phyloP scores from a whole-genome alignment of 1,284 basidiomycete genomes.

The Paramarasmius palmivorus region DNA sequence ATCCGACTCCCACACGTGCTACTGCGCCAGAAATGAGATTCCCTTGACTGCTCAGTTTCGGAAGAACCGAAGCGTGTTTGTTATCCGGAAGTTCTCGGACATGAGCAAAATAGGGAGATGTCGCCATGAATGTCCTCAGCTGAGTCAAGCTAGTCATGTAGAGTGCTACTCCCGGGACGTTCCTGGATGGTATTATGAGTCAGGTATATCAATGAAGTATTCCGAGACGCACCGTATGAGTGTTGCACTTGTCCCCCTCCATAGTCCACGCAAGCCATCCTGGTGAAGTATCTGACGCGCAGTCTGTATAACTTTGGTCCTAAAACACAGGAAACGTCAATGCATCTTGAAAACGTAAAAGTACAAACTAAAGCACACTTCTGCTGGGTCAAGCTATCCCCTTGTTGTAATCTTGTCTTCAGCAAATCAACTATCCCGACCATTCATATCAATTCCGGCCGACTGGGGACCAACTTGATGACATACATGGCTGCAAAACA shows the following conservation, averaged over 20 bases:
- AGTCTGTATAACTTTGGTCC: constrained; percentile 45
- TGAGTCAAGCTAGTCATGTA: constrained; percentile 89
- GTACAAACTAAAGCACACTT: constrained; percentile 5
- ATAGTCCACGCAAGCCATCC: constrained; percentile 71
- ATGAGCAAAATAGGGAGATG: constrained; percentile 61
- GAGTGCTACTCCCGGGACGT: constrained; percentile 90
- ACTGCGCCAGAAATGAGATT: constrained; percentile 91
- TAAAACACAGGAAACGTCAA: constrained; percentile 31
- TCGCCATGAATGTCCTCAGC: constrained; percentile 70
- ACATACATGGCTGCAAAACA: constrained; percentile 75
- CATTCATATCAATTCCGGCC: constrained; percentile 4
- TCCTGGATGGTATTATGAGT: constrained; percentile 45
- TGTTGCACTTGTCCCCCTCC: constrained; percentile 87
- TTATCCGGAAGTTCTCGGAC: constrained; percentile 26
- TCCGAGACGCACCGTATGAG: constrained; percentile 57
- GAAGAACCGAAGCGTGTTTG: constrained; percentile 59
- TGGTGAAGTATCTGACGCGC: constrained; percentile 59
- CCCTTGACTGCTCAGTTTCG: constrained; percentile 76
- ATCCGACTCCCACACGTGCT: constrained; percentile 83
- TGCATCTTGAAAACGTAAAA: constrained; percentile 9
- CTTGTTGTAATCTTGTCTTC: constrained; percentile 87
- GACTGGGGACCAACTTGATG: not conserved
- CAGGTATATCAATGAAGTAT: not conserved
- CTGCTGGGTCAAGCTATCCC: constrained; percentile 42
- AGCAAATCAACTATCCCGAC: constrained; percentile 73